A percentile compares a stretch with the other conserved stretches of the same genome.
Evolutionary conservation across 2,329 filamentous ascomycete genomes (phyloP).

Genomic region (Kalaharituber pfeilii): DNA sequence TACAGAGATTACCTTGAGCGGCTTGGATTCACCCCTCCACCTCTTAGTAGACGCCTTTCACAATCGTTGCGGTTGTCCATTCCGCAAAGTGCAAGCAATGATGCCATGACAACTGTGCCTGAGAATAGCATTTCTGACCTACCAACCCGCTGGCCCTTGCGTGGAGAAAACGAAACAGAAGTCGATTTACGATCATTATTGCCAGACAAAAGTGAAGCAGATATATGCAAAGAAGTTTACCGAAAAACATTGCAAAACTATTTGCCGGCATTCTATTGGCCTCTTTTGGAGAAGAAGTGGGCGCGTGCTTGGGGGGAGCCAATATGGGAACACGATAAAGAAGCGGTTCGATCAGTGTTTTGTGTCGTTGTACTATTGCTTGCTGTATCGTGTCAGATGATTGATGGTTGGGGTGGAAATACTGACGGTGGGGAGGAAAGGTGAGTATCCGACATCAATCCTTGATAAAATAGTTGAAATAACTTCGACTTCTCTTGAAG

Average conservation of each 20-base stretch:
- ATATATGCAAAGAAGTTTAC: constrained; percentile 13
- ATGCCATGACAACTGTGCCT: neutral
- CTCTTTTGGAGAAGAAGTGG: constrained; percentile 12
- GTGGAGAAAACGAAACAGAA: neutral
- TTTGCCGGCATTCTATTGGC: constrained; percentile 17
- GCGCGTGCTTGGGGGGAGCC: constrained; percentile 14
- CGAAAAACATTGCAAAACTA: constrained; percentile 13
- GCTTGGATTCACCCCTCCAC: constrained; percentile 1
- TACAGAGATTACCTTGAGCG: neutral
- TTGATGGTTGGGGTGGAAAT: constrained; percentile 11
- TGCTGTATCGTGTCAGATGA: constrained; percentile 16
- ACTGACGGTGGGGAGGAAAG: constrained; percentile 12
- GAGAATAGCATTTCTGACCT: neutral
- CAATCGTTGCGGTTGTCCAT: neutral
- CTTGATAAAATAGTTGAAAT: too few relatives aligned
- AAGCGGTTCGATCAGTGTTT: constrained; percentile 16
- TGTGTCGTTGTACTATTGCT: constrained; percentile 16
- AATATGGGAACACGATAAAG: constrained; percentile 17
- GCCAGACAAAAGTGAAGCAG: constrained; percentile 4
- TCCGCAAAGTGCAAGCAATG: neutral
- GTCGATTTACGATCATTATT: neutral
- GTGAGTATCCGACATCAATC: constrained; percentile 4
- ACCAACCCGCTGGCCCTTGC: neutral
- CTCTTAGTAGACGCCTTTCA: neutral
- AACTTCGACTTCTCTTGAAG: too few relatives aligned